A percentile compares a stretch with the other conserved stretches of the same genome.
These are phyloP conservation scores for Fusarium sp. DNA, from an alignment of 2,329 filamentous ascomycete species.

Conservation along the genomic window DNA sequence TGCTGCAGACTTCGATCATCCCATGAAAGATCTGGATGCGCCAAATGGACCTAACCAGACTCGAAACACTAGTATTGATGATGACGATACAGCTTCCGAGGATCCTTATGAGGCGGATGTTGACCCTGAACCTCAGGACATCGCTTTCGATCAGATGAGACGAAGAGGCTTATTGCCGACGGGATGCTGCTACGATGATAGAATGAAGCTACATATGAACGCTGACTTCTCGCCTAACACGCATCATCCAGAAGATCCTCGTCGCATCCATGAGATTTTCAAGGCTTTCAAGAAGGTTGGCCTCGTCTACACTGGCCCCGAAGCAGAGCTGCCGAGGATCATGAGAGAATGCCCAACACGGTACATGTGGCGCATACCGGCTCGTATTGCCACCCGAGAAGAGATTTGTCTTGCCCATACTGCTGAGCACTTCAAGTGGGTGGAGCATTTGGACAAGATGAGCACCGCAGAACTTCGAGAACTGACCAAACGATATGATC, in stretches of 20 bases:
- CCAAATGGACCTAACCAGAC: conserved; percentile 44
- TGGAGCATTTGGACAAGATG: conserved; percentile 68
- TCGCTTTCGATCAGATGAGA: conserved; percentile 55
- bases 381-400: conserved; percentile 79
- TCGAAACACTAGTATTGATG: conserved; percentile 44
- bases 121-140: conserved; percentile 53
- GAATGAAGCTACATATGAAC: conserved; percentile 96
- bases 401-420: conserved; percentile 88
- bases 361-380: conserved; percentile 81
- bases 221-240: conserved; percentile 78
- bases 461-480: conserved; percentile 74
- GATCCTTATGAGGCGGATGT: conserved; percentile 54
- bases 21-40: conserved; percentile 56
- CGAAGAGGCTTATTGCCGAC: conserved; percentile 71
- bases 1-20: conserved; percentile 60
- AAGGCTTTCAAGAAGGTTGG: conserved; percentile 86
- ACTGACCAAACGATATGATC: conserved; percentile 71
- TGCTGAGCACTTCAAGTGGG: conserved; percentile 81
- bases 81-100: conserved; percentile 52
- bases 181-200: conserved; percentile 88
- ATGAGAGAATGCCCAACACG: conserved; percentile 66
- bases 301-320: conserved; percentile 74
- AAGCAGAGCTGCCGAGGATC: conserved; percentile 65
- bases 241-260: conserved; percentile 93
- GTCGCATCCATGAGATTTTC: conserved; percentile 93